Evolutionary conservation across 805 yeast species (phyloP).

Genomic region (Metschnikowia bowlesiae): DNA sequence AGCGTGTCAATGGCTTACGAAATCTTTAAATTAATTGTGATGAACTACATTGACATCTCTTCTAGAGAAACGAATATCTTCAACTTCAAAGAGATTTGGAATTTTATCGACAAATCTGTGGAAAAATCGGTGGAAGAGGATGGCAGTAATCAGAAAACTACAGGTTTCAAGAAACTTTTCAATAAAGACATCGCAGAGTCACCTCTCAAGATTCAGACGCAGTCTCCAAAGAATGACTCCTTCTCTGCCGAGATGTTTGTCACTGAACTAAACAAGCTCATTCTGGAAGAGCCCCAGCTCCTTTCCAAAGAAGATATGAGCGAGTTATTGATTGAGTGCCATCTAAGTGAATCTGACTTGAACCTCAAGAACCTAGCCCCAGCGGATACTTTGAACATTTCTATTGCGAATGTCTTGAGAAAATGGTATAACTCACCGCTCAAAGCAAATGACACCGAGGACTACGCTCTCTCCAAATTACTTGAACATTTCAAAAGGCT

Average conservation of each 20-base stretch:
- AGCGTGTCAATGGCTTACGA: constrained; percentile 30
- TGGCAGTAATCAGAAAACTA: background rate
- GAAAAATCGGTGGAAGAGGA: constrained; percentile 17
- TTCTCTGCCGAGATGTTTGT: constrained; percentile 24
- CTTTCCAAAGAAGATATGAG: constrained; percentile 16
- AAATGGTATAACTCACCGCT: constrained; percentile 6
- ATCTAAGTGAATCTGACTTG: constrained; percentile 7
- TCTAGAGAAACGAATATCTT: constrained; percentile 31
- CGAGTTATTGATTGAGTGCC: constrained; percentile 13
- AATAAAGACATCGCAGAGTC: constrained; percentile 29
- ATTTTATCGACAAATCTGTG: constrained; percentile 26
- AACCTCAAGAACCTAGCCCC: constrained; percentile 1
- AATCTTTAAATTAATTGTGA: constrained; percentile 30
- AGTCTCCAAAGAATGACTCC: constrained; percentile 17
- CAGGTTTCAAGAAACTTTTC: constrained; percentile 11
- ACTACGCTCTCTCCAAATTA: constrained; percentile 14
- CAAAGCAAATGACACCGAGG: constrained; percentile 11
- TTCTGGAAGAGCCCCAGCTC: constrained; percentile 7
- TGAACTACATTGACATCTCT: constrained; percentile 32
- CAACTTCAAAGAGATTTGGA: constrained; percentile 33
- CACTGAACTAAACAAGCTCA: constrained; percentile 23
- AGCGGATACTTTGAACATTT: background rate
- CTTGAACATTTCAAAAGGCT: constrained; percentile 6
- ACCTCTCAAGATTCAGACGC: constrained; percentile 30
- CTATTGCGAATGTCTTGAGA: constrained; percentile 1